These are phyloP conservation scores for Talaromyces thailandensis DNA, from an alignment of 495 filamentous ascomycete species.

Conservation along the genomic window DNA sequence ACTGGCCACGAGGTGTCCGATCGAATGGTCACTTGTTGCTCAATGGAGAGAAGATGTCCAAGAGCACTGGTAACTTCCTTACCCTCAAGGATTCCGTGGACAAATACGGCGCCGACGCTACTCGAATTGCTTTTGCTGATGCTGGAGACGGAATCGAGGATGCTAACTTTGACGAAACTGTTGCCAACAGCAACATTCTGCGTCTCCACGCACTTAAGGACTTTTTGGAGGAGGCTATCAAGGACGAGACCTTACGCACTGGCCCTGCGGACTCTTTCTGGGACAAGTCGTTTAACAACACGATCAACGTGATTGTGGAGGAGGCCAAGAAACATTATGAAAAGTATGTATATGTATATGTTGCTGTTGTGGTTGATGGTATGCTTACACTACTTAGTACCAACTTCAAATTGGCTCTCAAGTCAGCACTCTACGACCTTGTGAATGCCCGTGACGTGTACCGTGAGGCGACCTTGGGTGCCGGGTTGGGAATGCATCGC, in stretches of 20 bases:
- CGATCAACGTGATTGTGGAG: constrained; percentile 74
- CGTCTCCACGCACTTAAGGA: constrained; percentile 77
- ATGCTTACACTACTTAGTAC: constrained; percentile 40
- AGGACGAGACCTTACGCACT: constrained; percentile 62
- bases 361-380: not conserved
- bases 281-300: constrained; percentile 87
- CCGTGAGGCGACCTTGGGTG: constrained; percentile 65
- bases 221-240: constrained; percentile 81
- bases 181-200: constrained; percentile 84
- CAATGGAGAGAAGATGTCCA: constrained; percentile 96
- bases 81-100: constrained; percentile 76
- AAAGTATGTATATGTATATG: constrained; percentile 35
- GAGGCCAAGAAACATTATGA: constrained; percentile 72
- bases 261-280: constrained; percentile 70
- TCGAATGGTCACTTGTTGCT: constrained; percentile 89
- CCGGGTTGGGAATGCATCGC: constrained; percentile 75
- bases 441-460: constrained; percentile 80
- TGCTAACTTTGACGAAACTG: constrained; percentile 94
- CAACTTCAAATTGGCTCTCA: constrained; percentile 86
- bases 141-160: constrained; percentile 91
- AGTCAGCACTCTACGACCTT: constrained; percentile 85
- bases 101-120: constrained; percentile 93
- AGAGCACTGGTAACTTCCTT: constrained; percentile 91
- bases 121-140: constrained; percentile 85
- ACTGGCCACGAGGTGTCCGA: constrained; percentile 77